phyloP scores from a whole-genome alignment of 768 basidiomycete species.

The Boletales sp. region DNA sequence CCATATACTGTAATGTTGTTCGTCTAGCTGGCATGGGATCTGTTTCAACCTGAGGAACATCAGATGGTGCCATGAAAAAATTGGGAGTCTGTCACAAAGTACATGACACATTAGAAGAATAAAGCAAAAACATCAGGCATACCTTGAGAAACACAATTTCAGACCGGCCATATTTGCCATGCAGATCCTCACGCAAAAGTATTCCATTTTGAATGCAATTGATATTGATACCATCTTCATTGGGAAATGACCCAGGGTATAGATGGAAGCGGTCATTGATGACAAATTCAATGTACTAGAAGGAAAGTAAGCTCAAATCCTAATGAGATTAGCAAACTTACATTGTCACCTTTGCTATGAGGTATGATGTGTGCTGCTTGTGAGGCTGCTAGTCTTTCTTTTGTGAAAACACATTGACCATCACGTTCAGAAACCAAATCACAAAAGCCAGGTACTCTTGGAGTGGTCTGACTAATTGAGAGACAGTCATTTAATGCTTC shows the following conservation, averaged over 20 bases:
- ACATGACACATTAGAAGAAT: not conserved
- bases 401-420: not conserved
- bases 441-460: too few relatives aligned
- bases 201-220: constrained; percentile 1
- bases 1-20: not conserved
- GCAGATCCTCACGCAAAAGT: not conserved
- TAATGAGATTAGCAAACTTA: not conserved
- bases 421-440: not conserved
- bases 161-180: too few relatives aligned
- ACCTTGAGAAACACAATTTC: not conserved
- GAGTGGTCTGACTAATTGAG: too few relatives aligned
- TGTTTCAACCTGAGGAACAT: not conserved
- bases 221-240: not conserved
- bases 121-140: not conserved
- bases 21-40: not conserved
- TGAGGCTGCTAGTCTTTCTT: too few relatives aligned
- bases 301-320: not conserved
- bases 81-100: not conserved
- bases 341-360: not conserved
- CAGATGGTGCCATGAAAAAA: not conserved
- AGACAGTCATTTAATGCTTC: too few relatives aligned
- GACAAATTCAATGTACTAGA: not conserved
- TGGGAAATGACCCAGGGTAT: not conserved
- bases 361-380: constrained; percentile 27
- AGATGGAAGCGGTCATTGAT: not conserved